Percentiles rank a stretch among this genome's conserved stretches.
Conservation (phyloP, 352 stramenopile species). For the Pythium graminicola region DNA sequence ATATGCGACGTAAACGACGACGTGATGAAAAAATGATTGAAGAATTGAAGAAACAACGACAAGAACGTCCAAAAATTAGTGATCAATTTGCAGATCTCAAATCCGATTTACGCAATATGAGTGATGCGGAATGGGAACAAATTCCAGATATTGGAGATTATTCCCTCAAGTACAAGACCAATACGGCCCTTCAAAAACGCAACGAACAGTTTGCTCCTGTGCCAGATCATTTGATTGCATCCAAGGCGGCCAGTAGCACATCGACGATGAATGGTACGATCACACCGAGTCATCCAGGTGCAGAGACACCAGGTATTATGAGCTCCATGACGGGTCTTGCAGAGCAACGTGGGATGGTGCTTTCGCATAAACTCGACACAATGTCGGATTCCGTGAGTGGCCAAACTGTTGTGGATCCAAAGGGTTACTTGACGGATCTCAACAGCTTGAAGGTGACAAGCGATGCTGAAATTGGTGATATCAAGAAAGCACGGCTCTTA, state of each 20-base stretch:
- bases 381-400: slow-evolving; percentile 95
- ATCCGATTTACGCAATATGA: slow-evolving; percentile 86
- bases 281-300: slow-evolving; percentile 35
- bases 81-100: slow-evolving; percentile 98
- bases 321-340: slow-evolving; percentile 85
- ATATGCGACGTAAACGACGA: slow-evolving; percentile 83
- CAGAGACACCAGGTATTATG: slow-evolving; percentile 47
- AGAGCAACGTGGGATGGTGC: slow-evolving; percentile 88
- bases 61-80: slow-evolving; percentile 91
- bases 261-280: slow-evolving; percentile 40
- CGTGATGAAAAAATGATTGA: slow-evolving; percentile 79
- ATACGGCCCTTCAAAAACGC: slow-evolving; percentile 86
- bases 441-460: slow-evolving; percentile 92
- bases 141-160: slow-evolving; percentile 98
- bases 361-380: slow-evolving; percentile 95
- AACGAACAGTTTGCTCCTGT: slow-evolving; percentile 95
- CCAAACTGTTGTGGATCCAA: slow-evolving; percentile 96
- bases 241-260: slow-evolving; percentile 24
- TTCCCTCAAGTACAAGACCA: slow-evolving; percentile 88
- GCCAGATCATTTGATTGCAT: slow-evolving; percentile 90
- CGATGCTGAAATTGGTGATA: slow-evolving; percentile 95
- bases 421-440: slow-evolving; percentile 97
- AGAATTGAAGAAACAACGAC: slow-evolving; percentile 80
- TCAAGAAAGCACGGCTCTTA: slow-evolving; percentile 96
- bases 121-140: slow-evolving; percentile 92